These are phyloP conservation scores for Chrysoporthe austroafricana DNA, from an alignment of 2,329 filamentous ascomycete genomes.

Conservation along the genomic window DNA sequence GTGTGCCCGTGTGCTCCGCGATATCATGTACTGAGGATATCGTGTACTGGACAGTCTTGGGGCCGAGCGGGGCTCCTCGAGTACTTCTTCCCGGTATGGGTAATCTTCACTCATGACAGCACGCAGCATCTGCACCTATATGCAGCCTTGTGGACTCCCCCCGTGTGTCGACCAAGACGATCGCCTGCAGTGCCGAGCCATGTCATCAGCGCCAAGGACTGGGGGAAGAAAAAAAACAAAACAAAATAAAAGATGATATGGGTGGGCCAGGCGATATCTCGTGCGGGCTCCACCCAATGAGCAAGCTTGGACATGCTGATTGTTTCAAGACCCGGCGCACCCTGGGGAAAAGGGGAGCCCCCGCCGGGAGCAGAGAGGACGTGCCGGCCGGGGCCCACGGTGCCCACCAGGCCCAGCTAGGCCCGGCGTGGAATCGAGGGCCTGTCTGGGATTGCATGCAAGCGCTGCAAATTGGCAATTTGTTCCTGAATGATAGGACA, in stretches of 20 bases:
- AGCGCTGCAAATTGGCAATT: slow-evolving; percentile 14
- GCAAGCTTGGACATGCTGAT: slow-evolving; percentile 22
- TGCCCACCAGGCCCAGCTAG: not conserved
- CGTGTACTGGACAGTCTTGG: not conserved
- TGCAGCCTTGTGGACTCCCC: slow-evolving; percentile 16
- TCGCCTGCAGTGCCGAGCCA: not conserved
- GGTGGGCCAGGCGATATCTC: slow-evolving; percentile 3
- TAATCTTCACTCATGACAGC: slow-evolving; percentile 4
- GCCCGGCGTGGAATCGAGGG: slow-evolving; percentile 2
- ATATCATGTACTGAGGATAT: not conserved
- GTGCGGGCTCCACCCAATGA: slow-evolving; percentile 22
- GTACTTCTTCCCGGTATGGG: too few species aligned
- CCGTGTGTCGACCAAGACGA: slow-evolving; percentile 7
- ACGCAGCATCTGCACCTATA: not conserved
- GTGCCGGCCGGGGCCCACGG: slow-evolving; percentile 15
- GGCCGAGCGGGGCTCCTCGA: not conserved
- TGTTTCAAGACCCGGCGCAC: slow-evolving; percentile 21
- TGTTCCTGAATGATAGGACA: slow-evolving; percentile 8
- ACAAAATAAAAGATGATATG: not conserved
- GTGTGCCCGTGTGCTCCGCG: not conserved
- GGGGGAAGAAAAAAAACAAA: not conserved
- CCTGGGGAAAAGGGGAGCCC: slow-evolving; percentile 19
- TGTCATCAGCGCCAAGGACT: not conserved
- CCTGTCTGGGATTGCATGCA: slow-evolving; percentile 2
- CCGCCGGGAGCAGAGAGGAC: slow-evolving; percentile 14